These are phyloP conservation scores for Diplodia scrobiculata DNA, from an alignment of 2,329 filamentous ascomycete genomes.

Conservation along the genomic window DNA sequence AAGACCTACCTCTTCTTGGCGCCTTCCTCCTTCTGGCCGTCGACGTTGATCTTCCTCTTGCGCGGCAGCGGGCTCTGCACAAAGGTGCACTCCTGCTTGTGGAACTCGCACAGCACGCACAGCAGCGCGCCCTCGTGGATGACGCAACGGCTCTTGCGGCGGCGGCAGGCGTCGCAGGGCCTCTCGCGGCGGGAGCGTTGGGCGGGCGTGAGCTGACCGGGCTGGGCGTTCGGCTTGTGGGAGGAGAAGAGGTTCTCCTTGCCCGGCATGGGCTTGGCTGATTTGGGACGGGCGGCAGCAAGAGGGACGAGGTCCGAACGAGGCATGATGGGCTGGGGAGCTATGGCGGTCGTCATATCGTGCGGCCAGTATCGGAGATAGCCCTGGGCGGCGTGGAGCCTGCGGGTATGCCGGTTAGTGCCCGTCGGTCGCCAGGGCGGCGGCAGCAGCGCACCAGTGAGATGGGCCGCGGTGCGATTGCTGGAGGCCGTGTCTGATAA, in stretches of 20 bases:
- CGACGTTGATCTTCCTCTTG: constrained; percentile 75
- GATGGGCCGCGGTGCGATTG: constrained; percentile 11
- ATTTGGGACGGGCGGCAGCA: constrained; percentile 49
- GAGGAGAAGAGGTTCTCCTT: constrained; percentile 49
- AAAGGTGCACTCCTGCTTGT: constrained; percentile 77
- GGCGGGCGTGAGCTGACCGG: constrained; percentile 43
- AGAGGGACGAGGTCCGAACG: constrained; percentile 51
- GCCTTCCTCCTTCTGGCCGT: constrained; percentile 61
- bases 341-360: constrained; percentile 53
- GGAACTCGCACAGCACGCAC: constrained; percentile 76
- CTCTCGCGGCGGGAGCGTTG: constrained; percentile 45
- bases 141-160: constrained; percentile 74
- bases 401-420: constrained; percentile 27
- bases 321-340: constrained; percentile 51
- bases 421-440: constrained; percentile 9
- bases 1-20: constrained; percentile 67
- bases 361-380: constrained; percentile 29
- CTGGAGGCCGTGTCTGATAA: constrained; percentile 27
- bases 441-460: constrained; percentile 28
- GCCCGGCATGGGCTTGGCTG: constrained; percentile 45
- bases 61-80: constrained; percentile 73
- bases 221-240: constrained; percentile 41
- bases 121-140: constrained; percentile 72
- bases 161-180: constrained; percentile 67
- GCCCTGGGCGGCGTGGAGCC: constrained; percentile 21